Conservation (phyloP, 768 basidiomycete genomes). For the Pleurotus tuber-regium region DNA sequence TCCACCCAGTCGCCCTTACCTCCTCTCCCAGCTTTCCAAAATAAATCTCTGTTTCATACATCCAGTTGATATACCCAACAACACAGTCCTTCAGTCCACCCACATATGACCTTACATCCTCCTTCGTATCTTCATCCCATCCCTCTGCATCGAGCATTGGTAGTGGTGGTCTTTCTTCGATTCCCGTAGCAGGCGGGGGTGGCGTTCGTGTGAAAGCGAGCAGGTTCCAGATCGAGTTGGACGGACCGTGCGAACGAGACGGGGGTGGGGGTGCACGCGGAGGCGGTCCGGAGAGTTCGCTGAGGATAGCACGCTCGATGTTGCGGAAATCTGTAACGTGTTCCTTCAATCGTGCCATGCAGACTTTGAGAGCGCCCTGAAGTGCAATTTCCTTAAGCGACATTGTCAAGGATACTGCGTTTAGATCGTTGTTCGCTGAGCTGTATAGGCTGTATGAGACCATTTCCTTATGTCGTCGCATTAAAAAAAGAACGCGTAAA, state of each 20-base stretch:
- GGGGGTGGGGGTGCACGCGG: conserved; percentile 14
- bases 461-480: conserved; percentile 49
- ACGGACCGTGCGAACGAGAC: conserved; percentile 13
- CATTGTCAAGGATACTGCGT: conserved; percentile 51
- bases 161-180: conserved; percentile 7
- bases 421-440: conserved; percentile 32
- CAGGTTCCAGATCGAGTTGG: conserved; percentile 17
- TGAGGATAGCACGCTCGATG: conserved; percentile 22
- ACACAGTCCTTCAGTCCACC: conserved; percentile 55
- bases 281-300: not conserved
- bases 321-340: conserved; percentile 33
- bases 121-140: not conserved
- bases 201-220: conserved; percentile 9
- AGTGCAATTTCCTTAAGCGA: conserved; percentile 38
- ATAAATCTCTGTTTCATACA: conserved; percentile 61
- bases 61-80: conserved; percentile 59
- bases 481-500: no score
- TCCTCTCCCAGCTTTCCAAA: conserved; percentile 26
- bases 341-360: conserved; percentile 36
- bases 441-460: conserved; percentile 51
- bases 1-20: conserved; percentile 14
- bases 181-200: not conserved
- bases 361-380: conserved; percentile 47
- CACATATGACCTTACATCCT: conserved; percentile 32
- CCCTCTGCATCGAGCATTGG: not conserved